These are phyloP conservation scores for Dictyostelium intermedium DNA, from an alignment of 78 protist genomes.

Conservation along the genomic window DNA sequence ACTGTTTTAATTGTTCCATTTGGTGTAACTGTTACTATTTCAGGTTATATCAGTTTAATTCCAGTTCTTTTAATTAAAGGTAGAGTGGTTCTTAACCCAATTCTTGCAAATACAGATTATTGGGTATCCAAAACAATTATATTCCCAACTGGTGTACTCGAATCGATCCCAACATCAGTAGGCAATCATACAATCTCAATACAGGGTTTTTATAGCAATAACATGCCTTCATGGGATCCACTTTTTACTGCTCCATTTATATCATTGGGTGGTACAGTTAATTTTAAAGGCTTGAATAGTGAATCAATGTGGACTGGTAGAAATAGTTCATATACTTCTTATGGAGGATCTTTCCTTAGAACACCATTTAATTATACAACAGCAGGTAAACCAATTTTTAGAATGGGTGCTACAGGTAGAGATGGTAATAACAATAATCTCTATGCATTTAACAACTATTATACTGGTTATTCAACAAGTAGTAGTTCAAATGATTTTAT, in stretches of 20 bases:
- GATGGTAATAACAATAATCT: fast-evolving
- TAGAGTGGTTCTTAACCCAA: not conserved
- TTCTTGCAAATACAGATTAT: not conserved
- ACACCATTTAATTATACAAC: not conserved
- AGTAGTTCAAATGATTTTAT: not conserved
- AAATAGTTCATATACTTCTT: not conserved
- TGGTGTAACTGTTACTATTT: not conserved
- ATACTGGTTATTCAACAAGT: not conserved
- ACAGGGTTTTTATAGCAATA: too few species aligned
- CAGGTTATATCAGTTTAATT: too few species aligned
- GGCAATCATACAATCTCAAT: not conserved
- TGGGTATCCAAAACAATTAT: not conserved
- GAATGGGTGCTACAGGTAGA: not conserved
- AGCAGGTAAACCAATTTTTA: not conserved
- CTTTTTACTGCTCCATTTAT: not conserved
- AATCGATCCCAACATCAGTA: not conserved
- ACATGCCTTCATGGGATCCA: not conserved
- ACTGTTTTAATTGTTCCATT: not conserved
- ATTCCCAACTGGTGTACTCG: not conserved
- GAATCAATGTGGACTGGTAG: not conserved
- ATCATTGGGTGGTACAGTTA: not conserved
- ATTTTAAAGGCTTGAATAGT: not conserved
- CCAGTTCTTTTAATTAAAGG: not conserved
- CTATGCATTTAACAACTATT: not conserved
- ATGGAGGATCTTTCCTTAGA: not conserved